Percentiles rank a stretch among this genome's conserved stretches.
phyloP scores from a whole-genome alignment of 2,329 filamentous ascomycete genomes.

The Ophiostoma perfectum region DNA sequence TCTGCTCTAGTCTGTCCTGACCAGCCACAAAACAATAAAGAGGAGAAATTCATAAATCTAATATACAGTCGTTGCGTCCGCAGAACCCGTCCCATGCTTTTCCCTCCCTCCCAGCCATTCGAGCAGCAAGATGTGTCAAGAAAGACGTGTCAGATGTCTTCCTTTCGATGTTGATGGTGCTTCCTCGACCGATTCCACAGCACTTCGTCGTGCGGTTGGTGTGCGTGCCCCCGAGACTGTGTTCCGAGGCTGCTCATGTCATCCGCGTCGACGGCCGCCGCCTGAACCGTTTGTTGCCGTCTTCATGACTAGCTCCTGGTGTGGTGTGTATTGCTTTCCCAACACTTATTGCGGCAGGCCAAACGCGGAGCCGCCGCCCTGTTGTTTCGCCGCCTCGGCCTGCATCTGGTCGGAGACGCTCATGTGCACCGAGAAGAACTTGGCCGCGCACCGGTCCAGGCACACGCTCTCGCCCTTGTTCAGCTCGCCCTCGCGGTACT shows the following conservation, averaged over 20 bases:
- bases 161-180: too few species aligned
- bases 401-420: slow-evolving; percentile 98
- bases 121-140: too few species aligned
- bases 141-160: too few species aligned
- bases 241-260: neutral
- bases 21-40: neutral
- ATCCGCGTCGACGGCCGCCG: neutral
- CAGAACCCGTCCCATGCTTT: neutral
- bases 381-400: slow-evolving; percentile 55
- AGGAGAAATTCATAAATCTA: slow-evolving; percentile 15
- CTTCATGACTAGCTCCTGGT: neutral
- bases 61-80: slow-evolving; percentile 8
- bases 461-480: slow-evolving; percentile 99
- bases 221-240: neutral
- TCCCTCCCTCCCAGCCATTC: neutral
- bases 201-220: too few species aligned
- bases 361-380: slow-evolving; percentile 14
- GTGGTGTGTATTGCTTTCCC: neutral
- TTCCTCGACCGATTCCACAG: too few species aligned
- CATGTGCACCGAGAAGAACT: slow-evolving; percentile 98
- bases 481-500: slow-evolving; percentile 93
- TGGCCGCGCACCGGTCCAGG: slow-evolving; percentile 92
- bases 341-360: slow-evolving; percentile 7
- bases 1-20: neutral
- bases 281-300: neutral